A percentile compares a stretch with the other conserved stretches of the same genome.
phyloP scores from a whole-genome alignment of 495 filamentous ascomycete genomes.

The Ascobolus immersus region DNA sequence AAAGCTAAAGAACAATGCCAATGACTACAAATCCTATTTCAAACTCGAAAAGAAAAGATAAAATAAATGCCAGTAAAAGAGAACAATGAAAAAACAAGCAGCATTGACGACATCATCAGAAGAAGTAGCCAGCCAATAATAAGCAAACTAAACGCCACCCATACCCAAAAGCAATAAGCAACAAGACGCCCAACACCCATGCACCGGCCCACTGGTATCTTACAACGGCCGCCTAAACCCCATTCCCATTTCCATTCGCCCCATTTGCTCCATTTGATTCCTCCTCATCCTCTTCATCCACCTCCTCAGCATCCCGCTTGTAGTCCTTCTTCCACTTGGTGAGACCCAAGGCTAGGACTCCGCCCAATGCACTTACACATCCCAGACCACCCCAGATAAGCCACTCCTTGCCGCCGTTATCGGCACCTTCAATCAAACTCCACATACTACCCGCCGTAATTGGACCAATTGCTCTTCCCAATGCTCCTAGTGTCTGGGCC shows the following conservation, averaged over 20 bases:
- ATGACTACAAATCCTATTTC: too few species aligned
- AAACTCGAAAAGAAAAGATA: too few species aligned
- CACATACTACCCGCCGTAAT: slow-evolving; percentile 64
- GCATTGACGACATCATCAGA: too few species aligned
- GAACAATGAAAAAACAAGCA: too few species aligned
- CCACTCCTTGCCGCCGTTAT: slow-evolving; percentile 47
- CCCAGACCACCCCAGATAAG: slow-evolving; percentile 66
- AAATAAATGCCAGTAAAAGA: too few species aligned
- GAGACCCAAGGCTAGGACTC: slow-evolving; percentile 39
- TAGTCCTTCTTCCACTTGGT: slow-evolving; percentile 24
- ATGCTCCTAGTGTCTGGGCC: slow-evolving; percentile 79
- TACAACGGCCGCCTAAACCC: too few species aligned
- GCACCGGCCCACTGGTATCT: too few species aligned
- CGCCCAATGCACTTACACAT: slow-evolving; percentile 49
- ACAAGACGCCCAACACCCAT: too few species aligned
- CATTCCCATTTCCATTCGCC: not conserved
- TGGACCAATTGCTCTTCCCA: slow-evolving; percentile 66
- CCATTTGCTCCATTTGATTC: not conserved
- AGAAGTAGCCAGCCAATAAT: too few species aligned
- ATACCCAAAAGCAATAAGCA: too few species aligned
- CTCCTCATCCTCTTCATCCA: slow-evolving; percentile 19
- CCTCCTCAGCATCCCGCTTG: slow-evolving; percentile 25
- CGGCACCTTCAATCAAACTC: slow-evolving; percentile 34
- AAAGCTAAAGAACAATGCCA: too few species aligned
- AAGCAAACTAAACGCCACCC: too few species aligned